Evolutionary conservation across 768 basidiomycete genomes (phyloP), one percentile per base, ranked within the genome.

Genomic region (Asterophora lycoperdoides): DNA sequence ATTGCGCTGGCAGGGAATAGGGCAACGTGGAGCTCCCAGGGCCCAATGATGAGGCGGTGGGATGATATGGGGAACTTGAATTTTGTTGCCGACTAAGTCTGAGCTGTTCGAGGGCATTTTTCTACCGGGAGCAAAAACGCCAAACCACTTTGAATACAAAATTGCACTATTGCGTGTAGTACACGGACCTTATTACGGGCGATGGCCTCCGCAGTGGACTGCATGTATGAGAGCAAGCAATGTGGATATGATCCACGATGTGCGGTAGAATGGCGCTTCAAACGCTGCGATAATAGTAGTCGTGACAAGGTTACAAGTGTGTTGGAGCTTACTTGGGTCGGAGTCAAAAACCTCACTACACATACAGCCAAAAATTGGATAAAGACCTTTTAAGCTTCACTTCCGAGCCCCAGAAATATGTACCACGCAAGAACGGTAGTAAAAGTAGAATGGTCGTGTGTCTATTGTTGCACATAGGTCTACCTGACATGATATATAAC

Each of bases 1-100:
- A 86, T 70, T 90, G 88, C 32, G 77, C 83, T 50, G 75, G 81
- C 51, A 61, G 56, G 43, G 59, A 54, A 53, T 65, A 71, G 38
- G 61, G 40, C 41, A 57, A 42, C 53, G 49, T 56, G 47, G 56
- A 53, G 38, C 59, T 44, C 30, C 57, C 57, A 30, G 56, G 53
- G 28, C 58, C 43, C 42, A 56, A 55, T 18, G 67, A 57, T 23
- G 67, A 62, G 26, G 68, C 60, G 46, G 64, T 50, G 11, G 66
- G 42, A 36, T 55, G 43, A 40, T 54, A 56, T 44, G 62, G 41
- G 43, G 63, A 60, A 58, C 60, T 62, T 59, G 66, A 56, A 48
- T 64, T 61, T 14, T 60, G 60, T 50, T 64, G 66, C 57, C 72
- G 75, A 59, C 54, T 69, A 58, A 70, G 69, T 61, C 69, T 73